Evolutionary conservation across 768 basidiomycete species (phyloP), one percentile per base, ranked within the genome.

Genomic region (Suillus brevipes): DNA sequence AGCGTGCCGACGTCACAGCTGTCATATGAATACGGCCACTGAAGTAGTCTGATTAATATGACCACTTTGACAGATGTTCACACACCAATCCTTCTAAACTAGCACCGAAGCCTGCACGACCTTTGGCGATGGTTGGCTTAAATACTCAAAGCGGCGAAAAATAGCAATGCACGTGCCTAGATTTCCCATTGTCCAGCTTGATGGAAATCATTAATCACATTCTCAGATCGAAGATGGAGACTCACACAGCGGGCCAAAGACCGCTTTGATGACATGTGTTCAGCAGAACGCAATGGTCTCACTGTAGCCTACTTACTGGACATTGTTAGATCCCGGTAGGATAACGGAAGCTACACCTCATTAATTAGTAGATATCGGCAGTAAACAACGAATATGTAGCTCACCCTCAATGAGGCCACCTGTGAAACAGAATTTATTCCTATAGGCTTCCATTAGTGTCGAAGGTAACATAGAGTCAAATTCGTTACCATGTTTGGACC

Each of bases 401-500:
- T 13, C 58, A 76, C 75, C 72, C 77, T 87, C 90, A 60, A 92
- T 82, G 59, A 91, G 75, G 49, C 92, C 92, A 7, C 89, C 89
- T 12, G 90, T 91, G 73, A 94, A 93, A 75, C 91, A 94, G 68
- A 95, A 87, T 77, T 88, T 87, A 74, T 88, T 89, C 84, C 79
- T 78, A 6, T 38, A 28, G n/a, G 20, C 12, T 28, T 5, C 34
- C 3, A 25, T 62, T 43, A 64, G 43, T 13, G n/a, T 18, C 42
- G 28, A 31, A 62, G 1, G 14, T 5, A 64, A 31, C 14, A 25
- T 40, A 47, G 23, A n/a, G 20, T 16, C 45, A 0, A 36, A 37
- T 25, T 20, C 58, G 20, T 20, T 42, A 75, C 76, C 76, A 76
- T 23, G 75, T 67, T 65, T 76, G 75, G 59, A 76, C 63, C 75